phyloP scores from a whole-genome alignment of 805 yeast species.

The Candida boleticola region DNA sequence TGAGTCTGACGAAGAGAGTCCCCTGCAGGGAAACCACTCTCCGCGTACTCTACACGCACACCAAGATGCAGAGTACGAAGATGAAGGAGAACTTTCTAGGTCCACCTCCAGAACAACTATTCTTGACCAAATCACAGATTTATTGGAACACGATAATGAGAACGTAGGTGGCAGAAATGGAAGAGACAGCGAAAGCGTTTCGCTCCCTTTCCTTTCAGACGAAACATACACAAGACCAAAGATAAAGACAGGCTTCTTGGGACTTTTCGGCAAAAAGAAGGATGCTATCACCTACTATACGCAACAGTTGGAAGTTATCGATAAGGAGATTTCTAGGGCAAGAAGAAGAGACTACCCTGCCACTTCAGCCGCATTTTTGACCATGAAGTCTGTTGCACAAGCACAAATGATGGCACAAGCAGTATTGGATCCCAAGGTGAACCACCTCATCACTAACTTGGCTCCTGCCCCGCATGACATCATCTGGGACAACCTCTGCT shows the following conservation, averaged over 20 bases:
- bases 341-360: slow-evolving; percentile 71
- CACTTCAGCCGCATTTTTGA: slow-evolving; percentile 88
- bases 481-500: slow-evolving; percentile 86
- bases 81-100: neutral
- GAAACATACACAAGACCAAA: slow-evolving; percentile 51
- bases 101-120: neutral
- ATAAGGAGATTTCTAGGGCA: slow-evolving; percentile 64
- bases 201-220: slow-evolving; percentile 25
- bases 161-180: neutral
- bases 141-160: neutral
- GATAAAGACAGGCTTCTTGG: slow-evolving; percentile 57
- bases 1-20: neutral
- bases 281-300: slow-evolving; percentile 83
- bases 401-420: slow-evolving; percentile 98
- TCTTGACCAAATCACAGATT: slow-evolving; percentile 3
- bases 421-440: slow-evolving; percentile 84
- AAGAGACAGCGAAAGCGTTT: slow-evolving; percentile 7
- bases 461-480: slow-evolving; percentile 98
- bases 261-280: slow-evolving; percentile 63
- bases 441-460: slow-evolving; percentile 72
- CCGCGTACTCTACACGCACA: neutral
- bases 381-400: slow-evolving; percentile 92
- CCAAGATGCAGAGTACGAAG: slow-evolving; percentile 1
- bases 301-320: slow-evolving; percentile 64
- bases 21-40: too few relatives aligned